Conservation (phyloP, 2,329 filamentous ascomycete species). For the Aspergillus fumigatiaffinis region DNA sequence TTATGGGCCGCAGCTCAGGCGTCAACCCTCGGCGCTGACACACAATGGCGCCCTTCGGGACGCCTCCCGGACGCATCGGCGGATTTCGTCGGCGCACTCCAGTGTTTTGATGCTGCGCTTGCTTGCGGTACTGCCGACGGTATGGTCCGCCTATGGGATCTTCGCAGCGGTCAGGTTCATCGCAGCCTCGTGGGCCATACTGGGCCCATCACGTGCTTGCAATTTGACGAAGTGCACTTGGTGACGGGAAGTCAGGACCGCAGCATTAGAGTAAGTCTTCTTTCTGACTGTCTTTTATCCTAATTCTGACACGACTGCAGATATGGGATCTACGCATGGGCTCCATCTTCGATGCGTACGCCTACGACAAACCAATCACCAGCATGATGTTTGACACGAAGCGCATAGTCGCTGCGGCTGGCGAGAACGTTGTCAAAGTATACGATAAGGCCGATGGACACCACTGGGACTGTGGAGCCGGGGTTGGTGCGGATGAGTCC, state of each 20-base stretch:
- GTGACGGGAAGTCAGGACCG: slow-evolving; percentile 90
- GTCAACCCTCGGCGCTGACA: slow-evolving; percentile 59
- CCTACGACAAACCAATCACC: slow-evolving; percentile 86
- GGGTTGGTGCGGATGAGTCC: slow-evolving; percentile 63
- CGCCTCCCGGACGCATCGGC: slow-evolving; percentile 65
- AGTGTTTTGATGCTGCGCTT: slow-evolving; percentile 92
- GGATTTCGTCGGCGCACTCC: slow-evolving; percentile 90
- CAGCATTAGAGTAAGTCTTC: slow-evolving; percentile 76
- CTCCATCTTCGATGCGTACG: slow-evolving; percentile 91
- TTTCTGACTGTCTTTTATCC: neutral
- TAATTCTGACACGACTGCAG: slow-evolving; percentile 46
- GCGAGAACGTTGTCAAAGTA: slow-evolving; percentile 92
- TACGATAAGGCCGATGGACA: slow-evolving; percentile 96
- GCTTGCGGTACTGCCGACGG: slow-evolving; percentile 96
- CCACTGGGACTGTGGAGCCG: slow-evolving; percentile 95
- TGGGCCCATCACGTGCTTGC: slow-evolving; percentile 85
- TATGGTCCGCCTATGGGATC: slow-evolving; percentile 95
- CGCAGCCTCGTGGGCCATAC: slow-evolving; percentile 93
- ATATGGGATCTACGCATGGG: slow-evolving; percentile 98
- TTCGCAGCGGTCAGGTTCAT: slow-evolving; percentile 95
- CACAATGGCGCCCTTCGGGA: slow-evolving; percentile 66
- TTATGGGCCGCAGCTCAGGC: slow-evolving; percentile 97
- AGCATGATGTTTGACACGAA: slow-evolving; percentile 96
- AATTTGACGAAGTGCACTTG: slow-evolving; percentile 93
- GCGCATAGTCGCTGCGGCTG: slow-evolving; percentile 83